phyloP scores from a whole-genome alignment of 768 basidiomycete genomes.

The Rhizopogon vesiculosus region DNA sequence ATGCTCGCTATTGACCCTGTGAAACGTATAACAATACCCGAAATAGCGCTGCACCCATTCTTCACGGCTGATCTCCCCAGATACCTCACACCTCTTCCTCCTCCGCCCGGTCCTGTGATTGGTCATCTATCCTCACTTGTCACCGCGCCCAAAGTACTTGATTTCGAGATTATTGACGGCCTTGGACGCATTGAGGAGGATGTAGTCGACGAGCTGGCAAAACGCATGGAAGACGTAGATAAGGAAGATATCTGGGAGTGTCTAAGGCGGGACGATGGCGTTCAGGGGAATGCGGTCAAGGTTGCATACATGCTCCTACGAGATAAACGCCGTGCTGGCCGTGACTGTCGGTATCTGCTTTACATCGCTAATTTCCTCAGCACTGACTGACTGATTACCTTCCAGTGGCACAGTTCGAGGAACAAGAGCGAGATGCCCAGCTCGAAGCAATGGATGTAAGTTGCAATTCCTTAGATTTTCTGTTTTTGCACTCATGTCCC shows the following conservation, averaged over 20 bases:
- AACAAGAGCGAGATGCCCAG: constrained; percentile 82
- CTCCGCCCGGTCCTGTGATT: constrained; percentile 70
- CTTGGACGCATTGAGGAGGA: constrained; percentile 90
- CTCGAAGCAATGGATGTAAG: constrained; percentile 77
- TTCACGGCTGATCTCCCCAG: constrained; percentile 81
- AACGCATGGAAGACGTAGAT: constrained; percentile 66
- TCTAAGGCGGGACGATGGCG: constrained; percentile 76
- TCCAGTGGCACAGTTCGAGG: constrained; percentile 71
- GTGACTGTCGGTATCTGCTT: constrained; percentile 64
- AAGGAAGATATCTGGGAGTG: constrained; percentile 88
- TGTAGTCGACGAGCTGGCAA: constrained; percentile 78
- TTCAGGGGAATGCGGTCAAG: constrained; percentile 89
- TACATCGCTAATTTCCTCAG: neutral
- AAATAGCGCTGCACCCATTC: constrained; percentile 89
- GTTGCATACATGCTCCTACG: constrained; percentile 93
- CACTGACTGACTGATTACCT: constrained; percentile 11
- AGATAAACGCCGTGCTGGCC: constrained; percentile 80
- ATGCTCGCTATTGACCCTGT: constrained; percentile 96
- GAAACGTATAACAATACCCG: constrained; percentile 89
- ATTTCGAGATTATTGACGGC: constrained; percentile 87
- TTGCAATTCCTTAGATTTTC: constrained; percentile 21
- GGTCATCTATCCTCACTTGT: constrained; percentile 72
- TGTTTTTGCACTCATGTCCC: constrained; percentile 3
- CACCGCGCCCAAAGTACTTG: constrained; percentile 57
- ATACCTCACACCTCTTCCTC: constrained; percentile 83